These are phyloP conservation scores for Pascua guehoae DNA, from an alignment of 1,284 basidiomycete species.

Conservation along the genomic window DNA sequence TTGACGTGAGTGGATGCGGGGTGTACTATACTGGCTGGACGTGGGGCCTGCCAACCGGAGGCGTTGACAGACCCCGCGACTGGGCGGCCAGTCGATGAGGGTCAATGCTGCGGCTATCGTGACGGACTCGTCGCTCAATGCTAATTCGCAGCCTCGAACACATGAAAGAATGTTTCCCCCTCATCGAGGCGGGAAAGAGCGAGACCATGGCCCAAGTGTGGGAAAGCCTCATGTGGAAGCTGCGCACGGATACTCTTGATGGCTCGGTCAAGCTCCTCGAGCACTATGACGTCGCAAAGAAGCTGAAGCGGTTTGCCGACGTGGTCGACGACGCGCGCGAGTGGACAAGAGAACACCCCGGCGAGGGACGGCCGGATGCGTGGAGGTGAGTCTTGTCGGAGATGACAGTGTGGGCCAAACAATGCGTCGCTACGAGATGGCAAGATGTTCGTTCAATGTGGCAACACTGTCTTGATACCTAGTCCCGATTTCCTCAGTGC, in stretches of 20 bases:
- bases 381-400: slow-evolving; percentile 35
- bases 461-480: no score
- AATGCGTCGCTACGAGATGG: no score
- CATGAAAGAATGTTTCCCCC: slow-evolving; percentile 37
- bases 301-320: slow-evolving; percentile 32
- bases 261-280: slow-evolving; percentile 29
- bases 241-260: slow-evolving; percentile 33
- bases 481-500: no score
- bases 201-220: slow-evolving; percentile 32
- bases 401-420: no score
- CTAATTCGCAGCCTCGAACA: slow-evolving; percentile 27
- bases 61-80: no score
- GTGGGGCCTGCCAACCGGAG: no score
- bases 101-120: not conserved
- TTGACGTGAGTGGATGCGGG: slow-evolving; percentile 38
- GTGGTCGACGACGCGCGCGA: slow-evolving; percentile 34
- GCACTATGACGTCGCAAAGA: slow-evolving; percentile 33
- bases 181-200: slow-evolving; percentile 25
- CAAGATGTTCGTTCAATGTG: no score
- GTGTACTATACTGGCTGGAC: no score
- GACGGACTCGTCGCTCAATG: not conserved
- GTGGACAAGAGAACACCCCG: slow-evolving; percentile 17
- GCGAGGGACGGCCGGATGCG: slow-evolving; percentile 27
- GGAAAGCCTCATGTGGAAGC: slow-evolving; percentile 20
- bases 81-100: not conserved